Conservation (phyloP, 106 monocot species). For the Dioscorea dumetorum region DNA sequence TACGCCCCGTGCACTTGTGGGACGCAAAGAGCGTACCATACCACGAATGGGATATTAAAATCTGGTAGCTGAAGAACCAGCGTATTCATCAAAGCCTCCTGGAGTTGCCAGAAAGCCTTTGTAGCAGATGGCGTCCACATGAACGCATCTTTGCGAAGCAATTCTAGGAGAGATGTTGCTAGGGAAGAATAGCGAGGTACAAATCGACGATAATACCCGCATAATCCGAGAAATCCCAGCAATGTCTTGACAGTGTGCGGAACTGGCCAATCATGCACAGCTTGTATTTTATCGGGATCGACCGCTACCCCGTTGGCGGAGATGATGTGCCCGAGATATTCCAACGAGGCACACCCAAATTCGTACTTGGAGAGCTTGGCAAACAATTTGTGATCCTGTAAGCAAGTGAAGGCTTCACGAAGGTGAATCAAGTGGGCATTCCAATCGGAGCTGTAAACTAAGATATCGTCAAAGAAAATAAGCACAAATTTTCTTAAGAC, state of each 20-base stretch:
- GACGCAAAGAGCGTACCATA: too few relatives aligned
- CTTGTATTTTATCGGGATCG: background rate
- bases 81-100: background rate
- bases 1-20: too few relatives aligned
- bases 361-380: background rate
- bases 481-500: background rate
- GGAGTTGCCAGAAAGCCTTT: background rate
- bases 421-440: background rate
- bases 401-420: background rate
- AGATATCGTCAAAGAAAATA: conserved; percentile 3
- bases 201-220: conserved; percentile 13
- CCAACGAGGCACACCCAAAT: background rate
- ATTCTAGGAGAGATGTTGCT: background rate
- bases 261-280: background rate
- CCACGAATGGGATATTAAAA: background rate
- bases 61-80: background rate
- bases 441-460: background rate
- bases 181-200: conserved; percentile 10
- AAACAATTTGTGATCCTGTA: background rate
- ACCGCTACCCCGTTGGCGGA: background rate
- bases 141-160: conserved; percentile 10
- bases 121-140: background rate
- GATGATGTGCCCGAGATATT: conserved; percentile 12
- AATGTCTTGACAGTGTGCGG: background rate
- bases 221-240: conserved; percentile 7